These are phyloP conservation scores for Garcia nutans DNA, from an alignment of 345 rosid genomes.

Conservation along the genomic window DNA sequence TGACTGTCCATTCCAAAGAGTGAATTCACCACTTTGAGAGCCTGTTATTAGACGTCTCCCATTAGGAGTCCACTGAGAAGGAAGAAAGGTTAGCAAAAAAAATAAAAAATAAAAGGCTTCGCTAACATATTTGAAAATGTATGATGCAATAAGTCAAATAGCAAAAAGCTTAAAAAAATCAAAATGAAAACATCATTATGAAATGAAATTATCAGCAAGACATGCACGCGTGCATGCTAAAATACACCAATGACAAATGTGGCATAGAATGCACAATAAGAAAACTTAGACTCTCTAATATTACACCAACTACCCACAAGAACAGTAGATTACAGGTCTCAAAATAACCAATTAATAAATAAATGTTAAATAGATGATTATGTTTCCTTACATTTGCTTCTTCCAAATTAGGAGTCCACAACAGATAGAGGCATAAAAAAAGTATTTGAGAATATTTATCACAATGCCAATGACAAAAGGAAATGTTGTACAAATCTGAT, in stretches of 20 bases:
- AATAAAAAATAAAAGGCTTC: not conserved
- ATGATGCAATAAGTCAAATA: not conserved
- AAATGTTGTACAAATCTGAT: too few relatives aligned
- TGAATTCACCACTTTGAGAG: conserved; percentile 95
- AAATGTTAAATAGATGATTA: not conserved
- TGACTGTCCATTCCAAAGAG: conserved; percentile 98
- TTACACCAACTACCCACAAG: not conserved
- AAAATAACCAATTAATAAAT: not conserved
- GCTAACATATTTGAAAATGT: not conserved
- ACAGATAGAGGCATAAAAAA: not conserved
- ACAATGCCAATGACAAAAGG: too few relatives aligned
- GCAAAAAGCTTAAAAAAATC: not conserved
- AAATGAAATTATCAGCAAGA: not conserved
- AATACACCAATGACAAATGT: too few relatives aligned
- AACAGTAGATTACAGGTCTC: not conserved
- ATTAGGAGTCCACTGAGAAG: conserved; percentile 88
- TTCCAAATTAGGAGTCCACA: not conserved
- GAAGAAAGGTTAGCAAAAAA: conserved; percentile 28
- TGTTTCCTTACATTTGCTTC: not conserved
- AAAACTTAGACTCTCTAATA: not conserved
- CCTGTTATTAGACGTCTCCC: conserved; percentile 97
- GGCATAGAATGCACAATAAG: not conserved
- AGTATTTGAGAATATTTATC: too few relatives aligned
- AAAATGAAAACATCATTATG: not conserved
- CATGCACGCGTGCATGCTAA: not conserved